Evolutionary conservation across 1,284 basidiomycete genomes (phyloP).

Genomic region (Fomes fomentarius): DNA sequence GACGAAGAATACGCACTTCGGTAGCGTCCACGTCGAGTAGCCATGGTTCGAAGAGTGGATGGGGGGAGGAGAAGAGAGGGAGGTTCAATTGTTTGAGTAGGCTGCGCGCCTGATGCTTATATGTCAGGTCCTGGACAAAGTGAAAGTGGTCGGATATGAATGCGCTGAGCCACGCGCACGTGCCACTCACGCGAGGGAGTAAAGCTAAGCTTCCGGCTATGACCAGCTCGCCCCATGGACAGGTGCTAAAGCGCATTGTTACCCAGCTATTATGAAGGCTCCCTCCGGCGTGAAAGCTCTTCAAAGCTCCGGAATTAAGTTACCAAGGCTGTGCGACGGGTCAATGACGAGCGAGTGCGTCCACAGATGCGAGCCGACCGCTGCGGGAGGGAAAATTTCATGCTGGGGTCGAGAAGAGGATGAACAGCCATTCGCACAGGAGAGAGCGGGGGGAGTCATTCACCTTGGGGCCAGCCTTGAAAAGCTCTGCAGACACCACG

Average conservation of each 20-base stretch:
- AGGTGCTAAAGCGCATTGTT: conserved; percentile 24
- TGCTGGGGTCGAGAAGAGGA: conserved; percentile 19
- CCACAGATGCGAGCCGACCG: conserved; percentile 18
- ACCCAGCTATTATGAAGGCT: conserved; percentile 20
- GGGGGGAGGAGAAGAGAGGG: conserved; percentile 18
- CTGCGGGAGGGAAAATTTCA: conserved; percentile 21
- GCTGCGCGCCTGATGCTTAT: conserved; percentile 32
- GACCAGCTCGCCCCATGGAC: conserved; percentile 9
- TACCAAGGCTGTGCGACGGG: conserved; percentile 25
- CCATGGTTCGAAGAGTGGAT: conserved; percentile 18
- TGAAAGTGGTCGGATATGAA: conserved; percentile 33
- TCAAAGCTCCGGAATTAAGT: conserved; percentile 27
- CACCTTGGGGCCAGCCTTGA: conserved; percentile 28
- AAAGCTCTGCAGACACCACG: conserved; percentile 36
- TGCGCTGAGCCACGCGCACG: conserved; percentile 30
- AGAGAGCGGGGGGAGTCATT: conserved; percentile 29
- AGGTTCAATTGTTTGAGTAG: conserved; percentile 20
- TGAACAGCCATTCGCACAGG: conserved; percentile 33
- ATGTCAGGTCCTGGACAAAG: conserved; percentile 30
- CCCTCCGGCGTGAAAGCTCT: conserved; percentile 25
- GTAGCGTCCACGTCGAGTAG: conserved; percentile 21
- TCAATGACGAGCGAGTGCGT: conserved; percentile 18
- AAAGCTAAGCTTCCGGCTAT: conserved; percentile 24
- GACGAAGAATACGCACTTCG: conserved; percentile 24
- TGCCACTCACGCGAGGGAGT: conserved; percentile 35